phyloP scores from a whole-genome alignment of 805 yeast genomes.

The Wickerhamiella kazuoi region DNA sequence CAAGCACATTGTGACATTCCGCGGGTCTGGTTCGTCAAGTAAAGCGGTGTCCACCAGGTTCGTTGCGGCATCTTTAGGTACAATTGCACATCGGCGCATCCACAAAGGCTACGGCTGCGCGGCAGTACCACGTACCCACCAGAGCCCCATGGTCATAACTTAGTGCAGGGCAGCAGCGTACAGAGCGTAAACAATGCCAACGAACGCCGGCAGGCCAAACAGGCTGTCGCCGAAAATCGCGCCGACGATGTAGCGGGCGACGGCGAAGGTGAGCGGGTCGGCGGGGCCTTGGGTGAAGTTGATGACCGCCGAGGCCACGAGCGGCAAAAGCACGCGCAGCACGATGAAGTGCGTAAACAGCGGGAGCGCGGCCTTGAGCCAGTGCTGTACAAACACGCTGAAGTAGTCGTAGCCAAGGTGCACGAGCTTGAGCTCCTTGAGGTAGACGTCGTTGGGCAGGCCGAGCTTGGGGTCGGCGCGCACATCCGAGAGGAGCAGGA shows the following conservation, averaged over 20 bases:
- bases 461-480: neutral
- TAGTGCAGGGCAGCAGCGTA: neutral
- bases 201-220: neutral
- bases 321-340: slow-evolving; percentile 16
- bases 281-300: slow-evolving; percentile 20
- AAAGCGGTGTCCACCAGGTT: too few species aligned
- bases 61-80: too few species aligned
- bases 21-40: too few species aligned
- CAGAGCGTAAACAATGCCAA: neutral
- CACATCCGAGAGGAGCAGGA: neutral
- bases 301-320: slow-evolving; percentile 16
- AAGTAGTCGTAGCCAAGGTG: neutral
- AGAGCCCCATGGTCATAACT: too few species aligned
- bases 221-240: neutral
- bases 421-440: neutral
- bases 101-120: too few species aligned
- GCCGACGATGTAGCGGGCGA: slow-evolving; percentile 25
- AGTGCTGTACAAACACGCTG: neutral
- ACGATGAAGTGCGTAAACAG: neutral
- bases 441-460: neutral
- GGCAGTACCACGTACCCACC: too few species aligned
- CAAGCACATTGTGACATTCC: too few species aligned
- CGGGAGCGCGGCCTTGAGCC: neutral
- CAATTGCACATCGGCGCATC: too few species aligned
- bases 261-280: slow-evolving; percentile 40